Evolutionary conservation across 2,329 filamentous ascomycete species (phyloP), one percentile per base, ranked within the genome.

Genomic region (Colletotrichum viniferum): DNA sequence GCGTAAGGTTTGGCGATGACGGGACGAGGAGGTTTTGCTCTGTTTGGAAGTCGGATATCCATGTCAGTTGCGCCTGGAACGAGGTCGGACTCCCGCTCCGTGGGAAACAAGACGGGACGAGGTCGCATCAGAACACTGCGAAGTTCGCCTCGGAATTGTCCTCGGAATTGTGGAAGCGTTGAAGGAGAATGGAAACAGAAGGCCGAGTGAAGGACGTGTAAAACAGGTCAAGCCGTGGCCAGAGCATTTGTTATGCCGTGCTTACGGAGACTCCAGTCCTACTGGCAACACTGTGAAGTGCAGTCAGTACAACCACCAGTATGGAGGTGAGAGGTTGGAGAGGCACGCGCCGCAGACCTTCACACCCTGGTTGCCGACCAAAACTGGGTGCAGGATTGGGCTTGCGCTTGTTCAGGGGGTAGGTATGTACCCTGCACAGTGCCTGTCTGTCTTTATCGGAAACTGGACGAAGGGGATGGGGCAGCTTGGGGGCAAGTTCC

Each of bases 81-180:
- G 36, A 36, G n/a, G 71, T 69, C 56, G 28, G 38, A 69, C 28
- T 61, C 30, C 32, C 32, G 71, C 38, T 32, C 21, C 38, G 26
- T 28, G 58, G 56, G n/a, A 63, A 69, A 69, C 65, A 38, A 32
- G 70, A 63, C 69, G 71, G 58, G 58, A 63, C 38, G 43, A 56
- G 24, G 43, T 30, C 13, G 71, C 55, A 69, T 38, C 38, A 69
- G 36, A 48, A 48, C 9, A n/a, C 38, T n/a, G 38, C 18, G 38
- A 34, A 66, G 13, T 30, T 24, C 48, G 58, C 38, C 69, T 67
- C 69, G 30, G 69, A 72, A 61, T 32, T 66, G 69, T 72, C 38
- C 69, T 67, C 69, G 30, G 69, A 72, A 61, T 32, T 66, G 69
- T 72, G 69, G 64, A 69, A 56, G 56, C 24, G 9, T n/a, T 38